phyloP scores from a whole-genome alignment of 179 eudicot genomes.

The Spinacia oleracea region DNA sequence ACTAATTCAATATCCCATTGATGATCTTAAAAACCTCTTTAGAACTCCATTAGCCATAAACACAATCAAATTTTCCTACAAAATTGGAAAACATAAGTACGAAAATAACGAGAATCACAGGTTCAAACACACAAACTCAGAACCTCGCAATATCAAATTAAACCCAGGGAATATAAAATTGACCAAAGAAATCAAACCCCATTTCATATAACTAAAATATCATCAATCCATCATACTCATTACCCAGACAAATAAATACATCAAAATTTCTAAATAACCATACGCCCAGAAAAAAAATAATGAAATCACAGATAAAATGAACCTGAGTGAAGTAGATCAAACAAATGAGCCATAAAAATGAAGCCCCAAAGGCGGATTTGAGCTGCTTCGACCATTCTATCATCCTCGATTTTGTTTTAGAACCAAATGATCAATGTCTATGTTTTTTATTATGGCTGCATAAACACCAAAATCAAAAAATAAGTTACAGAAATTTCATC shows the following conservation, averaged over 20 bases:
- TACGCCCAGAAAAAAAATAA: background rate
- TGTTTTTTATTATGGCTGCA: background rate
- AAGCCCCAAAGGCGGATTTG: conserved; percentile 69
- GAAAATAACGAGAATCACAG: background rate
- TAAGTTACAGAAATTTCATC: background rate
- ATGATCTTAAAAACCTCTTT: background rate
- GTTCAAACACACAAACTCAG: background rate
- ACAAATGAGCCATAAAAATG: conserved; percentile 90
- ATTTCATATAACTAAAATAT: conserved; percentile 3
- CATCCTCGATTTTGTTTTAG: conserved; percentile 33
- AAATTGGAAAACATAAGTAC: background rate
- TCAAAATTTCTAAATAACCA: background rate
- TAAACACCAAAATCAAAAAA: background rate
- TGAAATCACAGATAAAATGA: background rate
- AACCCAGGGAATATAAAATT: background rate
- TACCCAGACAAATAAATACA: background rate
- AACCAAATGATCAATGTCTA: background rate
- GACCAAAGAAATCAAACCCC: background rate
- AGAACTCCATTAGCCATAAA: background rate
- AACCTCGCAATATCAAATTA: background rate
- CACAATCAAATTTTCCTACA: background rate
- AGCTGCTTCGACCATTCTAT: conserved; percentile 63
- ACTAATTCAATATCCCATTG: background rate
- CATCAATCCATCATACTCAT: too few relatives aligned
- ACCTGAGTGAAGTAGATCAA: conserved; percentile 97